Percentiles rank a stretch among this genome's conserved stretches.
Evolutionary conservation across 2,329 filamentous ascomycete species (phyloP).

Genomic region (Juglanconis juglandina): DNA sequence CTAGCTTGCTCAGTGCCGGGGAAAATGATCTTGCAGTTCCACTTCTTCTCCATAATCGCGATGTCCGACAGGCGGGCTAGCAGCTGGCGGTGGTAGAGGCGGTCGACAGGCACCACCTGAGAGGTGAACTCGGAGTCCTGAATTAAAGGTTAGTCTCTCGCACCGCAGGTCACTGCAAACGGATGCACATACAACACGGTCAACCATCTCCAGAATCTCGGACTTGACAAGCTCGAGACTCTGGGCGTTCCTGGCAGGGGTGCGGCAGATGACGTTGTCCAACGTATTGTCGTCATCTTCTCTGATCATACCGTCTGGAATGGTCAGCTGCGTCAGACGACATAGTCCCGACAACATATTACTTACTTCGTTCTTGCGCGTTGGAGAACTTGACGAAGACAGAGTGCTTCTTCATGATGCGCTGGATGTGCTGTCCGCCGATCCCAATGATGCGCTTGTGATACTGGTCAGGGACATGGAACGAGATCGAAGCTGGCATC

Average conservation of each 20-base stretch:
- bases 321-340: slow-evolving; percentile 25
- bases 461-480: slow-evolving; percentile 98
- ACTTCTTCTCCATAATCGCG: slow-evolving; percentile 95
- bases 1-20: slow-evolving; percentile 96
- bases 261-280: slow-evolving; percentile 98
- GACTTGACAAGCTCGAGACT: slow-evolving; percentile 96
- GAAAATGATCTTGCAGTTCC: slow-evolving; percentile 99
- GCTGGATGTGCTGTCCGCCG: slow-evolving; percentile 95
- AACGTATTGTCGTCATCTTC: slow-evolving; percentile 98
- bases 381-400: slow-evolving; percentile 99
- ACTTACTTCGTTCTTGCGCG: slow-evolving; percentile 84
- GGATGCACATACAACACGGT: slow-evolving; percentile 68
- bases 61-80: slow-evolving; percentile 85
- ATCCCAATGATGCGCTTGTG: slow-evolving; percentile 99
- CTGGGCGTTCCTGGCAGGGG: slow-evolving; percentile 92
- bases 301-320: slow-evolving; percentile 68
- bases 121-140: slow-evolving; percentile 95
- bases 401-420: slow-evolving; percentile 99
- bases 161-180: not conserved
- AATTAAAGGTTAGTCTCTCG: slow-evolving; percentile 12
- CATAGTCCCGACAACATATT: not conserved
- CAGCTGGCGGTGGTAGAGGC: slow-evolving; percentile 91
- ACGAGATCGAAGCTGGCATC: slow-evolving; percentile 98
- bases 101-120: slow-evolving; percentile 88
- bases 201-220: slow-evolving; percentile 99